Conservation (phyloP, 1,284 basidiomycete species). For the Ganoderma sp. region DNA sequence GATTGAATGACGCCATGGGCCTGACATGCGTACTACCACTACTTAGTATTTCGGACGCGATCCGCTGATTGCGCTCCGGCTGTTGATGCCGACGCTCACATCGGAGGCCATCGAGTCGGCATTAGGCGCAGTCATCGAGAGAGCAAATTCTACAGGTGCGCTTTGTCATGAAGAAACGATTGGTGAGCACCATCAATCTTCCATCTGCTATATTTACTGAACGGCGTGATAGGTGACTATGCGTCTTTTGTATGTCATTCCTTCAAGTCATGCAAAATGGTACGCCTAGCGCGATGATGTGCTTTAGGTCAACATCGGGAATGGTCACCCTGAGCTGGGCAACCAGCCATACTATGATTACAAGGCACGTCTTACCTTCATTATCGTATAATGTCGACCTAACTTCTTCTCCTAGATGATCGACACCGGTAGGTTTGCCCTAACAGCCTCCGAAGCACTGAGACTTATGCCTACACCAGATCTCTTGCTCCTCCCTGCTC, state of each 20-base stretch:
- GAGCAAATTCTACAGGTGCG: slow-evolving; percentile 47
- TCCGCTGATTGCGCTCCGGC: slow-evolving; percentile 48
- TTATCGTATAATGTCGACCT: not conserved
- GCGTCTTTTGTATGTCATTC: slow-evolving; percentile 18
- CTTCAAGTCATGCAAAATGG: not conserved
- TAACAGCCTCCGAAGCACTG: too few relatives aligned
- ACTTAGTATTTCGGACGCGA: slow-evolving; percentile 50
- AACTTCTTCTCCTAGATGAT: slow-evolving; percentile 18
- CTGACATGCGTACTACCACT: not conserved
- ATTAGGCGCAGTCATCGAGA: slow-evolving; percentile 49
- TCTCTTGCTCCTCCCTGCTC: slow-evolving; percentile 49
- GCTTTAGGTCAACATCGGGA: slow-evolving; percentile 43
- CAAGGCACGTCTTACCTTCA: slow-evolving; percentile 31
- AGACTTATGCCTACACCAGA: slow-evolving; percentile 29
- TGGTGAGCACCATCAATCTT: slow-evolving; percentile 22
- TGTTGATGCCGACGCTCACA: slow-evolving; percentile 48
- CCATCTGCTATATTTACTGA: not conserved
- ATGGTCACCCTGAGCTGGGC: slow-evolving; percentile 46
- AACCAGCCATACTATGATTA: slow-evolving; percentile 49
- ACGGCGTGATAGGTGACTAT: slow-evolving; percentile 19
- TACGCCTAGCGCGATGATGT: too few relatives aligned
- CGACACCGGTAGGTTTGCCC: slow-evolving; percentile 17
- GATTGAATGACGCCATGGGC: not conserved
- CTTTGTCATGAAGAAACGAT: slow-evolving; percentile 54
- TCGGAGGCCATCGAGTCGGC: slow-evolving; percentile 48